Conservation (phyloP, 169 alveolate species). For the Blepharisma undulans region DNA sequence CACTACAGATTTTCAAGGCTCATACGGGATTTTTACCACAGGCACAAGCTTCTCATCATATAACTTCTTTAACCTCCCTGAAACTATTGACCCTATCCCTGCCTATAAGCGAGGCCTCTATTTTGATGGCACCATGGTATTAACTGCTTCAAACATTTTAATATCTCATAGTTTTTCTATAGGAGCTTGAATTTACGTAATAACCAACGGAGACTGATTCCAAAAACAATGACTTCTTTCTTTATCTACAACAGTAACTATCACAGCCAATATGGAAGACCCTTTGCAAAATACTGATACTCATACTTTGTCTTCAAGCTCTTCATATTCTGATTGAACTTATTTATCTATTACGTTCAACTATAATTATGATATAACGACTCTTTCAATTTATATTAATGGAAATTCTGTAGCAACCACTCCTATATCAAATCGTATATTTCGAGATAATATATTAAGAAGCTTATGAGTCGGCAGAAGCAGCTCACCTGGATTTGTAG, state of each 20-base stretch:
- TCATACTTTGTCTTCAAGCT: neutral
- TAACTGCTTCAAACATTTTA: neutral
- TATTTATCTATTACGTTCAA: neutral
- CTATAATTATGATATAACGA: neutral
- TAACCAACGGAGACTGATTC: neutral
- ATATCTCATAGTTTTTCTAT: neutral
- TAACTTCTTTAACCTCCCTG: neutral
- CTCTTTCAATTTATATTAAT: neutral
- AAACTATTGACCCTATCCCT: conserved; percentile 23
- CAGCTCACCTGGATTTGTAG: neutral
- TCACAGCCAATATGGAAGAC: neutral
- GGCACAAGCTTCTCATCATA: neutral
- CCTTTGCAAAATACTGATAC: neutral
- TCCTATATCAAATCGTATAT: neutral
- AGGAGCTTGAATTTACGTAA: neutral
- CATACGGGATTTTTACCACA: neutral
- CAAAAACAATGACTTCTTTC: neutral
- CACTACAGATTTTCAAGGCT: neutral
- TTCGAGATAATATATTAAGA: neutral
- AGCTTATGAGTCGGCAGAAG: neutral
- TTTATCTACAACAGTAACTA: neutral
- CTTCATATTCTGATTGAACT: neutral
- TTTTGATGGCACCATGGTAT: neutral
- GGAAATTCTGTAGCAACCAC: neutral
- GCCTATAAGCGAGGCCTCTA: neutral